Evolutionary conservation across 306 rosid genomes (phyloP).

Genomic region (Casuarina cunninghamiana): DNA sequence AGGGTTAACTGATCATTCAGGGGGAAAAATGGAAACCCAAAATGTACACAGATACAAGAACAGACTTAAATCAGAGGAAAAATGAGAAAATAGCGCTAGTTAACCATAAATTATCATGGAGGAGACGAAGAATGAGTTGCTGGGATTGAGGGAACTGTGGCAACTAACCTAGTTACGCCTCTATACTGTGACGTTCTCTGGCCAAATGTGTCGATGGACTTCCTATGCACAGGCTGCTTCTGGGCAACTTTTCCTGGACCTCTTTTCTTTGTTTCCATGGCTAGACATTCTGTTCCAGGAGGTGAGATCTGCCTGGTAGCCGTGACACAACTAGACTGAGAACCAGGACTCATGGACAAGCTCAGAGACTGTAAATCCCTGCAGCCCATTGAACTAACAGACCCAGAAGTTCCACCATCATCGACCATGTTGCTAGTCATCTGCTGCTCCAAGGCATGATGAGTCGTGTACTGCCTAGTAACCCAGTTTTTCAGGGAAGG

Average conservation of each 20-base stretch:
- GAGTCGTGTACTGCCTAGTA: constrained; percentile 41
- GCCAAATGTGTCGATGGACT: constrained; percentile 93
- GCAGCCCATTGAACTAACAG: constrained; percentile 44
- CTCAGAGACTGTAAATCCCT: constrained; percentile 78
- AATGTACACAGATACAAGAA: background rate
- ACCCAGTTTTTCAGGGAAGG: constrained; percentile 51
- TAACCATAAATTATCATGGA: background rate
- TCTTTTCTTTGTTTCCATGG: constrained; percentile 72
- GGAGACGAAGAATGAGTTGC: background rate
- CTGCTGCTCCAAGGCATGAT: constrained; percentile 49
- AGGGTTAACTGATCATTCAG: background rate
- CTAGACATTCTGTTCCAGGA: constrained; percentile 46
- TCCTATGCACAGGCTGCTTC: constrained; percentile 90
- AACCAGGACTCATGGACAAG: constrained; percentile 89
- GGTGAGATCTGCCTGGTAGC: constrained; percentile 69
- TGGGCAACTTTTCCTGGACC: constrained; percentile 52
- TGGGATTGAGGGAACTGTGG: too few relatives aligned
- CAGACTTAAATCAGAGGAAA: background rate
- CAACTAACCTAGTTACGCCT: constrained; percentile 84
- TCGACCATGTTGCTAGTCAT: constrained; percentile 34
- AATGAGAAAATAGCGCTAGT: background rate
- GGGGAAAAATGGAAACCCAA: background rate
- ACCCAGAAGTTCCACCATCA: constrained; percentile 37
- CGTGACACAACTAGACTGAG: constrained; percentile 93
- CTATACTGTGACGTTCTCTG: constrained; percentile 96